Percentiles rank a stretch among this genome's conserved stretches.
Evolutionary conservation across 2,329 filamentous ascomycete species (phyloP).

Genomic region (Cercospora beticola): DNA sequence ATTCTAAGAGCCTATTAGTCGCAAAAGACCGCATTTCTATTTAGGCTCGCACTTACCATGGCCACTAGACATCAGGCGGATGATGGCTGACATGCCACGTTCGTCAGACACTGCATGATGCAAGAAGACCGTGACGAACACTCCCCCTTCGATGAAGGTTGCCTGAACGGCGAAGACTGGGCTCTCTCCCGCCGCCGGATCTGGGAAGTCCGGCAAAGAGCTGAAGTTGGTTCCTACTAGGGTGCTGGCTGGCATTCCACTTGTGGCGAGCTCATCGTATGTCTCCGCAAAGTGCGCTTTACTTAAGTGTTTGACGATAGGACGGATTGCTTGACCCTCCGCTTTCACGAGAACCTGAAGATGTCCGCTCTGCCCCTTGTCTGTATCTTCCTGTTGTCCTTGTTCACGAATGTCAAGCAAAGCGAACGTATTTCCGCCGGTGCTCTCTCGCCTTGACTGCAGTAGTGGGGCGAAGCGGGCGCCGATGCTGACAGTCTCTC

Average conservation of each 20-base stretch:
- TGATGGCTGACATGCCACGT: conserved; percentile 19
- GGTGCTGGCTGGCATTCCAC: conserved; percentile 18
- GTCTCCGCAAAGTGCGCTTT: conserved; percentile 9
- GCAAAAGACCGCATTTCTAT: not conserved
- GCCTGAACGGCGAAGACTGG: conserved; percentile 27
- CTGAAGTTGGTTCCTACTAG: conserved; percentile 17
- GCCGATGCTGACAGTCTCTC: not conserved
- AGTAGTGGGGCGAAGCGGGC: not conserved
- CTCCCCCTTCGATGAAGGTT: conserved; percentile 26
- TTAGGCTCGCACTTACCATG: conserved; percentile 5
- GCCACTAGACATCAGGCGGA: conserved; percentile 24
- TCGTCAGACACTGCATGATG: conserved; percentile 28
- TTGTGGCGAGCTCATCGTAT: conserved; percentile 6
- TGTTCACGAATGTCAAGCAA: not conserved
- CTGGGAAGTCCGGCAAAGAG: conserved; percentile 23
- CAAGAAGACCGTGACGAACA: conserved; percentile 27
- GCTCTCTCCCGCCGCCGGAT: conserved; percentile 5
- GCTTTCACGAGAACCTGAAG: conserved; percentile 21
- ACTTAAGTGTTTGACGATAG: conserved; percentile 16
- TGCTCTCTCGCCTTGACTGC: not conserved
- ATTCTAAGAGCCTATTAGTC: not conserved
- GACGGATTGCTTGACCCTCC: conserved; percentile 18
- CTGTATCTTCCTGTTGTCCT: not conserved
- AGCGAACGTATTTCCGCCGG: not conserved
- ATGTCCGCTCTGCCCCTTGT: conserved; percentile 13